Evolutionary conservation across 108 stramenopile species (phyloP).

Genomic region (Craspedostauros australis): DNA sequence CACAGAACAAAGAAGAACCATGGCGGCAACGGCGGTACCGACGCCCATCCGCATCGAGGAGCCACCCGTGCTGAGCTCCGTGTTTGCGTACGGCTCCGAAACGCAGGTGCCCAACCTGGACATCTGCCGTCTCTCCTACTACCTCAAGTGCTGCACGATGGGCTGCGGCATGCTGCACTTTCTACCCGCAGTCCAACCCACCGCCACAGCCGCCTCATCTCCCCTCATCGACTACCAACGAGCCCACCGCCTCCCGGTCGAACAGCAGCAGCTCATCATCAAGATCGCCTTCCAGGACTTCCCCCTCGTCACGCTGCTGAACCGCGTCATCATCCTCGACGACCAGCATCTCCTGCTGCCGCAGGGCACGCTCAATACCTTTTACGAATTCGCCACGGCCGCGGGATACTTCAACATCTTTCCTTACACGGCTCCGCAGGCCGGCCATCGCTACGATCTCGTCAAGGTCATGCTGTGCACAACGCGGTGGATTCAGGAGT

Average conservation of each 20-base stretch:
- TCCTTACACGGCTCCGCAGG: not conserved
- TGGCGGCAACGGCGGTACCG: no score
- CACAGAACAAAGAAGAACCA: no score
- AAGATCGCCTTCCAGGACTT: slow-evolving; percentile 4
- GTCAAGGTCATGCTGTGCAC: slow-evolving; percentile 23
- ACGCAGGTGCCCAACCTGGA: slow-evolving; percentile 16
- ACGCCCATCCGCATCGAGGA: no score
- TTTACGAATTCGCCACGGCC: slow-evolving; percentile 18
- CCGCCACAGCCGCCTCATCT: no score
- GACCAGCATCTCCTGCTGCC: slow-evolving; percentile 12
- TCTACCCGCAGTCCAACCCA: no score
- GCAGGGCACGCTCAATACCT: slow-evolving; percentile 17
- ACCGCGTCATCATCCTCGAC: slow-evolving; percentile 15
- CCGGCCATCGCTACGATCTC: slow-evolving; percentile 1
- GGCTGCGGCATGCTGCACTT: slow-evolving; percentile 12
- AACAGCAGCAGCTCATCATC: slow-evolving; percentile 5
- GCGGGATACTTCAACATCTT: slow-evolving; percentile 11
- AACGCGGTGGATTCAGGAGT: slow-evolving; percentile 14
- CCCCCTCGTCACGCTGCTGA: slow-evolving; percentile 7
- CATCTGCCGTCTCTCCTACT: slow-evolving; percentile 20
- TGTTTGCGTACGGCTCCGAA: slow-evolving; percentile 15
- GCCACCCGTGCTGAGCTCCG: slow-evolving; percentile 9
- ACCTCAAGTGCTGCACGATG: slow-evolving; percentile 16
- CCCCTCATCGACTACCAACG: slow-evolving; percentile 12
- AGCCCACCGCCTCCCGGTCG: slow-evolving; percentile 5